Evolutionary conservation across 2,329 filamentous ascomycete genomes (phyloP).

Genomic region (Sporothrix curviconia): DNA sequence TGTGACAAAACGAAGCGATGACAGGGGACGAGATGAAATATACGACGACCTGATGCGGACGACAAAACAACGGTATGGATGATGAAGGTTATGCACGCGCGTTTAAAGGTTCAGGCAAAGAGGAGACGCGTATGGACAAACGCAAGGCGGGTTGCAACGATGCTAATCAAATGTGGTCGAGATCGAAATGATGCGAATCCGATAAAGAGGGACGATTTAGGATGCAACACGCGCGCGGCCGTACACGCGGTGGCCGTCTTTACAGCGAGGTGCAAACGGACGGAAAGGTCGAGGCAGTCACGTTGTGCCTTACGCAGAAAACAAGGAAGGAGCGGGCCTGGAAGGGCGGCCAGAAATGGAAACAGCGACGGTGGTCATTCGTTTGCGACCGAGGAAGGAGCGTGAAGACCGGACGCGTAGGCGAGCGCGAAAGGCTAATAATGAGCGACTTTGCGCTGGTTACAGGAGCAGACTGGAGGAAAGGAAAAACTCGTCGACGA

Average conservation of each 20-base stretch:
- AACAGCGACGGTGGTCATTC: not conserved
- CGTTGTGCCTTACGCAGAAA: not conserved
- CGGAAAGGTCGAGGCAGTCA: not conserved
- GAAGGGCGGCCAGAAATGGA: not conserved
- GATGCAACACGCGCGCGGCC: too few relatives aligned
- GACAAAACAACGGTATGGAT: not conserved
- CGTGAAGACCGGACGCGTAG: not conserved
- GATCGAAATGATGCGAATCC: too few relatives aligned
- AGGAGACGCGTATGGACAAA: not conserved
- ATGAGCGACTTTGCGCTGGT: not conserved
- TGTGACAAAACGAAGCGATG: not conserved
- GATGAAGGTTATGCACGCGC: too few relatives aligned
- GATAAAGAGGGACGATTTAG: too few relatives aligned
- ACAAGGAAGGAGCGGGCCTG: not conserved
- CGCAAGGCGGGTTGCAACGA: not conserved
- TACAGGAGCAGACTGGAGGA: not conserved
- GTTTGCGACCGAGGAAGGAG: slow-evolving; percentile 2
- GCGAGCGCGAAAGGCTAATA: not conserved
- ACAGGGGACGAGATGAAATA: not conserved
- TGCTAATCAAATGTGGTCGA: too few relatives aligned
- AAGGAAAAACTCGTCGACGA: not conserved
- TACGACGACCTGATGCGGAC: not conserved
- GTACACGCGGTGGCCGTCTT: too few relatives aligned
- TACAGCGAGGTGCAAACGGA: not conserved
- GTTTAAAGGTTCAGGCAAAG: too few relatives aligned